Evolutionary conservation across 441 rosid genomes (phyloP), one percentile per base, ranked within the genome.

Genomic region (Aleurites moluccanus): DNA sequence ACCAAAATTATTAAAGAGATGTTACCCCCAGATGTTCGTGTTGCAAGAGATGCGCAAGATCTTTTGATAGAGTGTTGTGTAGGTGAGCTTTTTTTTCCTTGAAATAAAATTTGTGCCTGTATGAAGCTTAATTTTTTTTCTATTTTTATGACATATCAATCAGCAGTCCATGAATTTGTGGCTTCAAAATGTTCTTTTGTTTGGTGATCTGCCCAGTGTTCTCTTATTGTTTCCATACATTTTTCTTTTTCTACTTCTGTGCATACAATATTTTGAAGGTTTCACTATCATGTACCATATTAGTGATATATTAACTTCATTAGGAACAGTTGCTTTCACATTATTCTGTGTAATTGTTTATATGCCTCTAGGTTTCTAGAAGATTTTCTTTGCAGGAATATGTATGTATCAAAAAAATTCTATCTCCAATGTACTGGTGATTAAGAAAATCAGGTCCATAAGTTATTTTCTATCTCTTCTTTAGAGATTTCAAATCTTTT

Each of bases 1-100:
- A 92, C 98, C 68, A 96, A 96, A 86, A 96, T 96, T 66, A 93
- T 96, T 73, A 96, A 96, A 86, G 99, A 96, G 90, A 96, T 96
- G 98, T 74, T 96, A 78, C 99, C 99, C 0, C 93, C 97, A 30
- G 99, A 96, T 82, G 99, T 93, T n/a, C 99, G 98, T 49, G 98
- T 96, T 75, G 99, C 99, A 60, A 88, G 99, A 83, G 99, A 96
- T 83, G 88, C 98, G 67, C 99, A 96, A 79, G 99, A 96, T 86
- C 98, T 96, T 79, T 81, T 96, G 72, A 96, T 93, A 27, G 99
- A 96, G 83, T 96, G 99, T 79, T 96, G 98, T 83, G 98, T 96
- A 79, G 99, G 99, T 96, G 81, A 84, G 90, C 15, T 3, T 69
- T 68, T 55, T 44, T 60, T n/a, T 16, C n/a, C 23, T 53, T 14